Percentiles rank a stretch among this genome's conserved stretches.
Evolutionary conservation across 140 eudicot genomes (phyloP).

Genomic region (Flaveria floridana): DNA sequence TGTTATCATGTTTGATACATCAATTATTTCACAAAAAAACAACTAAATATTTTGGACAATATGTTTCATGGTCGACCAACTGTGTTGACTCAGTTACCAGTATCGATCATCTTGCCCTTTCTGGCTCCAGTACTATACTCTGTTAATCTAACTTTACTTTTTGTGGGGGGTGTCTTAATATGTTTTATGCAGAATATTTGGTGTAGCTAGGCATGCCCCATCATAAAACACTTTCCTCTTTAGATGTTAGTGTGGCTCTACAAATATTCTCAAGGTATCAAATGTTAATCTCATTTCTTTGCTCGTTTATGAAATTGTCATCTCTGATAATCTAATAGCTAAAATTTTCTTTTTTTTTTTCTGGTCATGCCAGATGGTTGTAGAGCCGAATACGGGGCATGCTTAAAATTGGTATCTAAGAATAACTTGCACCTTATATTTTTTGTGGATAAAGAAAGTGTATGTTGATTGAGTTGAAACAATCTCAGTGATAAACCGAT

Average conservation of each 20-base stretch:
- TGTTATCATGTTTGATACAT: neutral
- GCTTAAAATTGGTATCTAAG: slow-evolving; percentile 35
- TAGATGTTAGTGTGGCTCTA: slow-evolving; percentile 40
- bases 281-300: neutral
- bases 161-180: neutral
- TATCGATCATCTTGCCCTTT: neutral
- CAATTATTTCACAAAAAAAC: neutral
- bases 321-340: neutral
- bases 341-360: neutral
- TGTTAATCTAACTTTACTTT: neutral
- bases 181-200: slow-evolving; percentile 41
- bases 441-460: slow-evolving; percentile 45
- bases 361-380: slow-evolving; percentile 32
- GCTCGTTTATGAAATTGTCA: neutral
- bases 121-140: neutral
- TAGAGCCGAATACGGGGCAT: slow-evolving; percentile 32
- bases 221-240: slow-evolving; percentile 30
- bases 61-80: neutral
- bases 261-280: slow-evolving; percentile 31
- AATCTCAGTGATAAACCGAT: slow-evolving; percentile 38
- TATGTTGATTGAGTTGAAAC: slow-evolving; percentile 32
- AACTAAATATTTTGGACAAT: neutral
- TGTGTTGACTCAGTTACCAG: neutral
- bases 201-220: slow-evolving; percentile 40
- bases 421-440: slow-evolving; percentile 43